Evolutionary conservation across 495 filamentous ascomycete genomes (phyloP), one percentile per base, ranked within the genome.

Genomic region (Pseudevernia furfuracea): DNA sequence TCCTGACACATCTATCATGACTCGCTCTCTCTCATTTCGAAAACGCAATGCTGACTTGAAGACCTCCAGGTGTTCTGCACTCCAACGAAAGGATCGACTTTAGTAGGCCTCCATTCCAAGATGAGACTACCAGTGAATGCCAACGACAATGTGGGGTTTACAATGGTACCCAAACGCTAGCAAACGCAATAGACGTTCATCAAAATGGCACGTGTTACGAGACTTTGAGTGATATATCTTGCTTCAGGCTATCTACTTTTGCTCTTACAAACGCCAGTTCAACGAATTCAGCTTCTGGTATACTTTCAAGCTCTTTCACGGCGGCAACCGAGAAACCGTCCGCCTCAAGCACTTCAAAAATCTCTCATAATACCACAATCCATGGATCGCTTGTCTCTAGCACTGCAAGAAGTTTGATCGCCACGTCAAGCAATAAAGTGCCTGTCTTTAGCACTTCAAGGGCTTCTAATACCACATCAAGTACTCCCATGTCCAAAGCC

Each of bases 81-180:
- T 19, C 49, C 14, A 53, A 53, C 49, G 49, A 53, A 19, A 53
- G 49, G 15, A 53, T 53, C 49, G 49, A 53, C 14, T 32, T 53
- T 14, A 53, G 49, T 32, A 53, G 49, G 49, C 25, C 49, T 53
- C 49, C 49, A 30, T 30, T 7, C 1, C 1, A 17, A 14, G 23
- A 15, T 14, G 28, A 53, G 15, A 53, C 25, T 30, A 53, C 49
- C 4, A 15, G 14, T 15, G 49, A 53, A 32, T 53, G 49, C 32
- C 49, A 53, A 8, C 49, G 49, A 28, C 49, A 53, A 15, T 53
- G 49, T 8, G 49, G 49, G 15, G 8, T 53, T 28, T 53, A 53
- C 49, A 53, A 53, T 28, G 49, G 49, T 1, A 53, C 49, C 1
- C 1, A 32, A 19, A 53, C 49, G 4, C 49, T 32, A 1, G 49